phyloP scores from a whole-genome alignment of 768 basidiomycete species.

The Heimioporus sp. region DNA sequence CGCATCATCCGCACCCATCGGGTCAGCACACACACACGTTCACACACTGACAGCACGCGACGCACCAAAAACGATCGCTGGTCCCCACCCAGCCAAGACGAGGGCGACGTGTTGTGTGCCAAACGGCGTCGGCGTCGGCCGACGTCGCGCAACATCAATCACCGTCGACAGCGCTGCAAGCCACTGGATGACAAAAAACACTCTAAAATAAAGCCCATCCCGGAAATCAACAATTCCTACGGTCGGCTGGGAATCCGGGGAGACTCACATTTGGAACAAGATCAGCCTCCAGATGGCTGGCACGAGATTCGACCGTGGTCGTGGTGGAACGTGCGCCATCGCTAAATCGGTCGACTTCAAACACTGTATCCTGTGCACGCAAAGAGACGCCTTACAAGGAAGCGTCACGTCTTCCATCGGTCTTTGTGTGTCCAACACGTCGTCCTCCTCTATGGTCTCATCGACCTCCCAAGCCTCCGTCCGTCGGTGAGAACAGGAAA shows the following conservation, averaged over 20 bases:
- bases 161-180: slow-evolving; percentile 50
- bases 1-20: background rate
- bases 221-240: background rate
- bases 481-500: background rate
- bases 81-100: slow-evolving; percentile 58
- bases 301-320: slow-evolving; percentile 25
- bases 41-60: background rate
- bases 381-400: slow-evolving; percentile 7
- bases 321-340: background rate
- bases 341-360: slow-evolving; percentile 6
- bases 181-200: slow-evolving; percentile 45
- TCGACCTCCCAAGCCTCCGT: slow-evolving; percentile 6
- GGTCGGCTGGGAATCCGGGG: no score
- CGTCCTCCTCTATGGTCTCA: background rate
- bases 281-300: slow-evolving; percentile 52
- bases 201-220: slow-evolving; percentile 20
- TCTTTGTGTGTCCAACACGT: background rate
- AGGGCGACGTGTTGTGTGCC: slow-evolving; percentile 67
- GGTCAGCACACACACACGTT: background rate
- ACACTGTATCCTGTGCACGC: background rate
- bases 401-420: background rate
- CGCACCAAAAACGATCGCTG: slow-evolving; percentile 51
- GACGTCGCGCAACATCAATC: slow-evolving; percentile 44
- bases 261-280: slow-evolving; percentile 49
- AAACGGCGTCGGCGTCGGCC: slow-evolving; percentile 46